A percentile compares a stretch with the other conserved stretches of the same genome.
Conservation (phyloP, 305 asterid species). For the Solanum hybrid region DNA sequence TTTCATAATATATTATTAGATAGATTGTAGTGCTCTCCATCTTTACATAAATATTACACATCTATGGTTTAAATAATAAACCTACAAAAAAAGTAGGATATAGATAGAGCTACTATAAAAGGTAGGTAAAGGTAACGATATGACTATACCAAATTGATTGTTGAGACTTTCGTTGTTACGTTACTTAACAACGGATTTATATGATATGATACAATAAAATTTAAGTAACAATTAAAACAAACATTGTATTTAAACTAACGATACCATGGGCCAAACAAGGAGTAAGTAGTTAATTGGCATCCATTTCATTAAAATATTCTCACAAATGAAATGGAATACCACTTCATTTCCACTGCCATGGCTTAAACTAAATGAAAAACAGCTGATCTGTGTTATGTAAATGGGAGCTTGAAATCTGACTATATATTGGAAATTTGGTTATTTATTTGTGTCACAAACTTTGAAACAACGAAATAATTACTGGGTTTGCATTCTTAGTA, state of each 20-base stretch:
- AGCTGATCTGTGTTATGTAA: not conserved
- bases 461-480: not conserved
- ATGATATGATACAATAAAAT: not conserved
- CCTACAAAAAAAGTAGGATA: not conserved
- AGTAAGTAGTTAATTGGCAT: not conserved
- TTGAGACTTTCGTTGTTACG: too few relatives aligned
- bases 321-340: not conserved
- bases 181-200: not conserved
- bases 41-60: not conserved
- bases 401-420: not conserved
- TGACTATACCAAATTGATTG: not conserved
- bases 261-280: not conserved
- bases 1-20: not conserved
- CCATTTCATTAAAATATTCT: not conserved
- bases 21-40: not conserved
- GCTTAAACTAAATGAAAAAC: not conserved
- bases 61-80: not conserved
- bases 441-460: not conserved
- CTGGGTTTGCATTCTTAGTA: not conserved
- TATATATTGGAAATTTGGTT: not conserved
- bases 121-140: not conserved
- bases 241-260: not conserved
- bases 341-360: not conserved
- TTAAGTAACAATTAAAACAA: too few relatives aligned
- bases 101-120: too few relatives aligned